These are phyloP conservation scores for Fulvia fulva DNA, from an alignment of 2,329 filamentous ascomycete species.

Conservation along the genomic window DNA sequence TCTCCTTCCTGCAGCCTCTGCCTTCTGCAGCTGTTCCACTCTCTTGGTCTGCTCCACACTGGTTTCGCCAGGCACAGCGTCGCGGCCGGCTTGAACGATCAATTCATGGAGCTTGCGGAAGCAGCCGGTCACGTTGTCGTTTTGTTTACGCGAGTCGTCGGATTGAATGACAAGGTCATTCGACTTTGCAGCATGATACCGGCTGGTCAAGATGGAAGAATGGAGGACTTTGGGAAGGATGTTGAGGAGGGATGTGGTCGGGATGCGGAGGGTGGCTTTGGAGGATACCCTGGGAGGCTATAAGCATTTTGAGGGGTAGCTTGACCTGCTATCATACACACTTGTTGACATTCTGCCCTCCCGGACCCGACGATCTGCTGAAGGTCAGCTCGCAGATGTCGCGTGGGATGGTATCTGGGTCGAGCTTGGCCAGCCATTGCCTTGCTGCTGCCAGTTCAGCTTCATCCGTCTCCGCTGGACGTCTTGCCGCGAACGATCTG, in stretches of 20 bases:
- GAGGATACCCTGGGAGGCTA: slow-evolving; percentile 54
- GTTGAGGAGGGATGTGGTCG: slow-evolving; percentile 50
- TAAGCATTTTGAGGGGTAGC: neutral
- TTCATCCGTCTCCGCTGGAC: slow-evolving; percentile 21
- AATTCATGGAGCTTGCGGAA: slow-evolving; percentile 55
- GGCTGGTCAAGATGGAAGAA: slow-evolving; percentile 47
- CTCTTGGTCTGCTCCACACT: slow-evolving; percentile 52
- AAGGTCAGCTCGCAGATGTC: slow-evolving; percentile 57
- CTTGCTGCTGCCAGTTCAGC: slow-evolving; percentile 42
- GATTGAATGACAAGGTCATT: slow-evolving; percentile 58
- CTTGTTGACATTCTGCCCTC: slow-evolving; percentile 69
- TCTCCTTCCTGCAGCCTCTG: slow-evolving; percentile 55
- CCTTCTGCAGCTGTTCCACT: slow-evolving; percentile 55
- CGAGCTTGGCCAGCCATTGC: slow-evolving; percentile 54
- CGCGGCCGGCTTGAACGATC: slow-evolving; percentile 49
- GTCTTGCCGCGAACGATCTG: slow-evolving; percentile 14
- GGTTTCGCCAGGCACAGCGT: slow-evolving; percentile 57
- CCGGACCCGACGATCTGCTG: slow-evolving; percentile 61
- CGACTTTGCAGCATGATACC: slow-evolving; percentile 53
- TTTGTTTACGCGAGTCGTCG: slow-evolving; percentile 60
- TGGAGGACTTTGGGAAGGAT: slow-evolving; percentile 55
- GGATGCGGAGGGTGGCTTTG: slow-evolving; percentile 60
- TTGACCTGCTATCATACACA: slow-evolving; percentile 34
- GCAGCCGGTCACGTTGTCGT: slow-evolving; percentile 56
- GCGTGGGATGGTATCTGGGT: slow-evolving; percentile 53